phyloP scores from a whole-genome alignment of 352 stramenopile species.

The Peronospora destructor region DNA sequence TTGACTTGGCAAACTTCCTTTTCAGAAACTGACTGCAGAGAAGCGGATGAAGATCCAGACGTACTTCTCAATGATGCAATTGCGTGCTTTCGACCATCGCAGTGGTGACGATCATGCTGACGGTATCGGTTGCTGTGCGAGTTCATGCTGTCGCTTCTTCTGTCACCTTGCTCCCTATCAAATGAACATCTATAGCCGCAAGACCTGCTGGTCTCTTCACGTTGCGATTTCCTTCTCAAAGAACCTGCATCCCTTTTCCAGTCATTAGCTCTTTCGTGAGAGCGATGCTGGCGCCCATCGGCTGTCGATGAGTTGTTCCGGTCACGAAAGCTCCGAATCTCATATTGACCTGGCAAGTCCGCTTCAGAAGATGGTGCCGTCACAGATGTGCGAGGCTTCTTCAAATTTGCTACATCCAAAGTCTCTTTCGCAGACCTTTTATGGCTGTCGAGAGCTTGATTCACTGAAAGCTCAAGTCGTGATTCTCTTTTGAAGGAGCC shows the following conservation, averaged over 20 bases:
- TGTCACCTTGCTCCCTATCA: constrained; percentile 8
- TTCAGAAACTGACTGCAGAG: constrained; percentile 37
- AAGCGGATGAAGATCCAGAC: constrained; percentile 10
- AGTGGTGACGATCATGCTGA: constrained; percentile 14
- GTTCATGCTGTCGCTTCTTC: constrained; percentile 4
- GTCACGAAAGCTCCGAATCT: constrained; percentile 23
- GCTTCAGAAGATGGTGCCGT: constrained; percentile 4
- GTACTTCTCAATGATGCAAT: constrained; percentile 2
- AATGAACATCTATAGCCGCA: constrained; percentile 12
- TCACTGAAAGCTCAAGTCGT: not conserved
- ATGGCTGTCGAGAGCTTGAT: constrained; percentile 12
- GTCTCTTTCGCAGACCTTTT: constrained; percentile 16
- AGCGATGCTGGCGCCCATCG: constrained; percentile 11
- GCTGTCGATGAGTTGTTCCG: constrained; percentile 11
- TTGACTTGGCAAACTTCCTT: constrained; percentile 54
- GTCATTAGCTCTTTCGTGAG: constrained; percentile 7
- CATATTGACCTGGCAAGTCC: constrained; percentile 17
- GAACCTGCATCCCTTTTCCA: constrained; percentile 4
- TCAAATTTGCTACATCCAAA: constrained; percentile 6
- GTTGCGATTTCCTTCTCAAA: constrained; percentile 8
- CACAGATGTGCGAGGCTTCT: constrained; percentile 20
- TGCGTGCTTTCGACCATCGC: constrained; percentile 5
- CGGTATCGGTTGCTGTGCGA: constrained; percentile 2
- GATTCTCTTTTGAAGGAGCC: constrained; percentile 5
- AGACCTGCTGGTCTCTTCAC: constrained; percentile 11